These are phyloP conservation scores for Colletotrichum lindemuthianum DNA, from an alignment of 2,329 filamentous ascomycete genomes.

Conservation along the genomic window DNA sequence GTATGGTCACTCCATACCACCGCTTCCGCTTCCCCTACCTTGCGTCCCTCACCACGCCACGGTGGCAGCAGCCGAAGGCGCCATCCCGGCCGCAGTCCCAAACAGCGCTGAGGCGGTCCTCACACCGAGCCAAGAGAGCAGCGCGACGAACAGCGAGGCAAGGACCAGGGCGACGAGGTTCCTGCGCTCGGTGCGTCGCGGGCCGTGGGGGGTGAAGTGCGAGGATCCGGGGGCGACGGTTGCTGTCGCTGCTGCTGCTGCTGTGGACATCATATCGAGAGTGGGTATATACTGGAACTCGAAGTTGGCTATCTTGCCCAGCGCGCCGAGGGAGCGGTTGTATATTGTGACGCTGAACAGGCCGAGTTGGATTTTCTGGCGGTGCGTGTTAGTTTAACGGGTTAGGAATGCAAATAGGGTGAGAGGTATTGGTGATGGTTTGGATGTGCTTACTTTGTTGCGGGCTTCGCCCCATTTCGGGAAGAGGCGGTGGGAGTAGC, in stretches of 20 bases:
- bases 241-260: conserved; percentile 40
- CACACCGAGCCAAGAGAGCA: conserved; percentile 41
- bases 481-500: conserved; percentile 56
- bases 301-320: conserved; percentile 72
- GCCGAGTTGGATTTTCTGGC: conserved; percentile 41
- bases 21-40: background rate
- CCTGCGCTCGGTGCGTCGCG: conserved; percentile 46
- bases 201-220: conserved; percentile 33
- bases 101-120: conserved; percentile 32
- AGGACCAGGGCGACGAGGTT: conserved; percentile 56
- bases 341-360: conserved; percentile 69
- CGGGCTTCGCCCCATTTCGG: conserved; percentile 50
- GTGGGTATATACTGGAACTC: conserved; percentile 76
- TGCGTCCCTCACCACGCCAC: background rate
- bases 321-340: conserved; percentile 65
- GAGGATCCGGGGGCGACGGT: background rate
- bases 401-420: too few relatives aligned
- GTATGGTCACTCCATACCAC: background rate
- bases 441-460: conserved; percentile 40
- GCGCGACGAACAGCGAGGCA: conserved; percentile 43
- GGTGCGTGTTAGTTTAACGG: conserved; percentile 24
- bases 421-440: background rate
- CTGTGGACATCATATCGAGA: conserved; percentile 49
- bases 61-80: background rate
- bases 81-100: conserved; percentile 9